Evolutionary conservation across 2,329 filamentous ascomycete genomes (phyloP), one percentile per base, ranked within the genome.

Genomic region (Coniochaeta pulveracea): DNA sequence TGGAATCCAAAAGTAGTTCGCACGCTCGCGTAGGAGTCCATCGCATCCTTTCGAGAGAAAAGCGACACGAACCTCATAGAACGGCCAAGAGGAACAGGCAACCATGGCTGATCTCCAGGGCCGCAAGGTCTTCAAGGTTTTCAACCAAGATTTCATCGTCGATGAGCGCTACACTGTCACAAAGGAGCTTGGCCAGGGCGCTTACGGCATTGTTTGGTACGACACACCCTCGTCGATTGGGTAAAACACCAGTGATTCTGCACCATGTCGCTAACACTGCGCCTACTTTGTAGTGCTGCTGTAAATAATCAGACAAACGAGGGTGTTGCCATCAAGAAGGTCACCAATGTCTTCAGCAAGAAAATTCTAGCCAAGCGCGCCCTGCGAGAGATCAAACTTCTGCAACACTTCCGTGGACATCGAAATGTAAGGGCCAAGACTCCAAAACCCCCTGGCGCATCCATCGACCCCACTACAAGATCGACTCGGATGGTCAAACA

Each of bases 261-360:
- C n/a, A 25, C 39, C 36, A 6, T n/a, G 6, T n/a, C 24, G n/a
- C 24, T 5, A 31, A 31, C 10, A 9, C n/a, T 31, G 28, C 28
- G 18, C 44, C 40, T 44, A 41, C 41, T 40, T 39, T 37, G 41
- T 34, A 21, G 7, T 18, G 89, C 91, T 39, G 91, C 91, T 36
- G 84, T 85, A 45, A 95, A 96, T 69, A 80, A 77, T 55, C 77
- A 86, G 58, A 93, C 83, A 19, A 80, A 77, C 51, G 91, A 98
- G 56, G 88, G 89, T 25, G 88, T 98, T 42, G 91, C 91, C 50
- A 91, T 98, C 69, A 98, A 98, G 65, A 98, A 98, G 64, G 85
- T 98, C 57, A 98, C 91, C 66, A 98, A 98, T 82, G 89, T 98
- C 50, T 98, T 98, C 63, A 95, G 86, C 73, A 98, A 98, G 68